These are phyloP conservation scores for Zoysia japonica DNA, from an alignment of 176 grass and related monocot species.

Conservation along the genomic window DNA sequence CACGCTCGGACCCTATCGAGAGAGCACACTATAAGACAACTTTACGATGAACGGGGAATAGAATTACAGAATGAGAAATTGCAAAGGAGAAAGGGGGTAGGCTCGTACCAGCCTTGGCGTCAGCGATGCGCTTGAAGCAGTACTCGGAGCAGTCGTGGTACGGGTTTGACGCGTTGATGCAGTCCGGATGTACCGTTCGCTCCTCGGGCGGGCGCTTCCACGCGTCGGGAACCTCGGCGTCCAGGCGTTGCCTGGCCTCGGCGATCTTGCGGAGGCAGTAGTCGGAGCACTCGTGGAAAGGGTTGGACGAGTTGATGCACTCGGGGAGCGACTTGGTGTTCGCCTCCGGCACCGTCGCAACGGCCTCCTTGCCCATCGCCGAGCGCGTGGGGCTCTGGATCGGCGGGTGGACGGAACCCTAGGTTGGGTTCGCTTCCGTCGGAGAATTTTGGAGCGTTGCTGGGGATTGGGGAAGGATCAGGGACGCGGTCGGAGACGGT, in stretches of 20 bases:
- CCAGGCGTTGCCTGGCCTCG: slow-evolving; percentile 50
- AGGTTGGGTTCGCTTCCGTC: slow-evolving; percentile 2
- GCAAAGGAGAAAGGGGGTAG: background rate
- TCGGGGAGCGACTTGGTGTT: slow-evolving; percentile 36
- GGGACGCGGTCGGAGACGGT: background rate
- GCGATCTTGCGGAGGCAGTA: slow-evolving; percentile 63
- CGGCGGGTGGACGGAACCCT: slow-evolving; percentile 8
- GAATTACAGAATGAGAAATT: background rate
- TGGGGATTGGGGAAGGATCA: background rate
- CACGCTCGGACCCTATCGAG: slow-evolving; percentile 34
- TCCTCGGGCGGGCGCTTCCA: slow-evolving; percentile 32
- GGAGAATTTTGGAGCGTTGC: background rate
- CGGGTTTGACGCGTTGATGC: slow-evolving; percentile 68
- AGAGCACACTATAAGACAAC: background rate
- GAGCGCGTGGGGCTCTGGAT: background rate
- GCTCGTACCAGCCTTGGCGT: slow-evolving; percentile 41
- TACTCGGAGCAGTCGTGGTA: slow-evolving; percentile 69
- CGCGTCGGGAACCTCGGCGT: slow-evolving; percentile 12
- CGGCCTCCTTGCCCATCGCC: slow-evolving; percentile 24
- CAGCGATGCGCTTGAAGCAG: slow-evolving; percentile 66
- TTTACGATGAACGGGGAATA: background rate
- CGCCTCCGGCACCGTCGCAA: background rate
- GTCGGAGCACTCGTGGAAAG: slow-evolving; percentile 72
- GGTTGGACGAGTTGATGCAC: slow-evolving; percentile 79
- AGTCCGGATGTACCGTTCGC: slow-evolving; percentile 61